Conservation (phyloP, 768 basidiomycete species). For the Russula dissimulans region DNA sequence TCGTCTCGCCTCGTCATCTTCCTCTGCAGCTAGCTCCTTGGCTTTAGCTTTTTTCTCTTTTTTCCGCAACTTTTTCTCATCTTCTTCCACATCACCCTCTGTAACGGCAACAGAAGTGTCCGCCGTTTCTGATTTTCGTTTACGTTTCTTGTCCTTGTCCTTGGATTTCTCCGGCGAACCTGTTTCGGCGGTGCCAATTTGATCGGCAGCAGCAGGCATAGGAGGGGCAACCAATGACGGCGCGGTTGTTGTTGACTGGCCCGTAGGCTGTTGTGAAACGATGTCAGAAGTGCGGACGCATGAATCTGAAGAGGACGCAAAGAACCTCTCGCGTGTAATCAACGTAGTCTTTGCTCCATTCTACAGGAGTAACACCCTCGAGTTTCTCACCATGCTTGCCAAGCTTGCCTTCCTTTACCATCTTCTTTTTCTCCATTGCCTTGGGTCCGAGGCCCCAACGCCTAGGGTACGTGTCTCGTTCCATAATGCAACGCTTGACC, state of each 20-base stretch:
- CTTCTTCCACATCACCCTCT: constrained; percentile 35
- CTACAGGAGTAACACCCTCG: constrained; percentile 76
- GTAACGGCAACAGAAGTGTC: constrained; percentile 32
- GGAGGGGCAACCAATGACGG: constrained; percentile 17
- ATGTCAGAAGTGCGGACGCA: constrained; percentile 10
- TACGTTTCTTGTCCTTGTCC: constrained; percentile 83
- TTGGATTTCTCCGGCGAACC: constrained; percentile 42
- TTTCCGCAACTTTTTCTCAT: constrained; percentile 47
- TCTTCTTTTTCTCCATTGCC: constrained; percentile 94
- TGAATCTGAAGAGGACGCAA: constrained; percentile 22
- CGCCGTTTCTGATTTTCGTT: constrained; percentile 59
- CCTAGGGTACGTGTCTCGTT: constrained; percentile 94
- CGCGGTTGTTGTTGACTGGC: constrained; percentile 29
- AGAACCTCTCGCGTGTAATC: constrained; percentile 74
- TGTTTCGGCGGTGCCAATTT: constrained; percentile 25
- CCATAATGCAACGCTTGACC: constrained; percentile 99
- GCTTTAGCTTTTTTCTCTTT: constrained; percentile 32
- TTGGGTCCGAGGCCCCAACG: constrained; percentile 98
- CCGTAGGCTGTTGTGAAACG: constrained; percentile 29
- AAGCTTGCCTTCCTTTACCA: constrained; percentile 96
- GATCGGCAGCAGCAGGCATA: constrained; percentile 22
- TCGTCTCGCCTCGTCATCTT: constrained; percentile 50
- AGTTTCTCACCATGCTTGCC: constrained; percentile 91
- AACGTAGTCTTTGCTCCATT: constrained; percentile 89
- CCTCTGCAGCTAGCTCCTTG: constrained; percentile 28